Percentiles rank a stretch among this genome's conserved stretches.
Evolutionary conservation across 2,329 filamentous ascomycete genomes (phyloP).

Genomic region (Arthroderma sp.): DNA sequence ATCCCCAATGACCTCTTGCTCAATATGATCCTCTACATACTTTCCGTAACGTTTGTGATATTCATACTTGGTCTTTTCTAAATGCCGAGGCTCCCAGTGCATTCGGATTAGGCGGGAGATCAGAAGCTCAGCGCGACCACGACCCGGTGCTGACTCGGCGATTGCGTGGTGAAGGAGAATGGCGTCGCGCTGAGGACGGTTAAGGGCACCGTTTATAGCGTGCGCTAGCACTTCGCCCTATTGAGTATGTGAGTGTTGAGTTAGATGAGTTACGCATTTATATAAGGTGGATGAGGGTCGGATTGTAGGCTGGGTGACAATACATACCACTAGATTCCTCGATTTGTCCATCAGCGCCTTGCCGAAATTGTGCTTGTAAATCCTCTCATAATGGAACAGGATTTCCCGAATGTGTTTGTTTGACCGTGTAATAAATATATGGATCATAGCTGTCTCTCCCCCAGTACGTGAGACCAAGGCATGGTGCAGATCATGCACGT

Average conservation of each 20-base stretch:
- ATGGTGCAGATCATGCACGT: conserved; percentile 59
- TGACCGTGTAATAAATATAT: conserved; percentile 66
- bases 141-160: conserved; percentile 53
- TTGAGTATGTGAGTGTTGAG: not conserved
- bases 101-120: conserved; percentile 77
- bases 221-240: conserved; percentile 90
- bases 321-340: conserved; percentile 77
- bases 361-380: conserved; percentile 69
- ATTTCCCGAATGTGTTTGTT: conserved; percentile 73
- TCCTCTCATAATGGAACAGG: conserved; percentile 59
- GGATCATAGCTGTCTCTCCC: conserved; percentile 77
- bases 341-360: conserved; percentile 78
- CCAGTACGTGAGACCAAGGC: conserved; percentile 59
- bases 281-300: no score
- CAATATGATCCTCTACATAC: conserved; percentile 64
- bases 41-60: conserved; percentile 65
- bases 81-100: conserved; percentile 81
- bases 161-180: conserved; percentile 84
- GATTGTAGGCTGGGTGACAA: not conserved
- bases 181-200: conserved; percentile 84
- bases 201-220: conserved; percentile 92
- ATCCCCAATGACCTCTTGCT: conserved; percentile 55
- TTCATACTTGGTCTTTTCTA: conserved; percentile 64
- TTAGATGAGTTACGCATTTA: no score
- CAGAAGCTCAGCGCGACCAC: conserved; percentile 71